phyloP scores from a whole-genome alignment of 2,329 filamentous ascomycete genomes.

The Neurospora crassa region DNA sequence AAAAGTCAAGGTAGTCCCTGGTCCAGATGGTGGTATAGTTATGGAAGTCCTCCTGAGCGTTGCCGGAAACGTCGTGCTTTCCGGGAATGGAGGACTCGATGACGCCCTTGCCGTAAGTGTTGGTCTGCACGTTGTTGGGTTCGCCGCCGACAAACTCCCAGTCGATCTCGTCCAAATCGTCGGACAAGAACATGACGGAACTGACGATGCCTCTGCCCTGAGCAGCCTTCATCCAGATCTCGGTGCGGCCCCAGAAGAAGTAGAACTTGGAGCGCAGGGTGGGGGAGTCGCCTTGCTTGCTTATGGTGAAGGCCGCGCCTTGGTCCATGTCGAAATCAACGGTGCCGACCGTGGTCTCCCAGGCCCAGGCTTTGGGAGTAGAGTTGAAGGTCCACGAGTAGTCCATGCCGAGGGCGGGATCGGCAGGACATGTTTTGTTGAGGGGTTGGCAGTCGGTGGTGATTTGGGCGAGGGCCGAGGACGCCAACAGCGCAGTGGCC shows the following conservation, averaged over 20 bases:
- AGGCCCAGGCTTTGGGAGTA: conserved; percentile 49
- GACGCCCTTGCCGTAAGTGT: conserved; percentile 72
- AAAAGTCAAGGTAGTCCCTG: conserved; percentile 54
- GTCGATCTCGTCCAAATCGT: conserved; percentile 81
- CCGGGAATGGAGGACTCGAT: conserved; percentile 53
- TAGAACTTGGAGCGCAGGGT: conserved; percentile 74
- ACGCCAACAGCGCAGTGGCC: conserved; percentile 30
- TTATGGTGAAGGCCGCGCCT: conserved; percentile 67
- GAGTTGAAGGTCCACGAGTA: conserved; percentile 56
- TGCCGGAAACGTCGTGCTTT: conserved; percentile 44
- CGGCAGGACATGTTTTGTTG: conserved; percentile 57
- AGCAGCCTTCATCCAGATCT: conserved; percentile 69
- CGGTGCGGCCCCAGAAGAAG: conserved; percentile 76
- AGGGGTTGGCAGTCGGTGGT: conserved; percentile 69
- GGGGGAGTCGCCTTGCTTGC: conserved; percentile 61
- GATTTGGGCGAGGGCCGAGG: conserved; percentile 55
- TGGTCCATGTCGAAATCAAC: conserved; percentile 49
- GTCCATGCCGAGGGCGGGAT: conserved; percentile 59
- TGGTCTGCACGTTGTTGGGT: conserved; percentile 52
- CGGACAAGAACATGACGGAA: conserved; percentile 73
- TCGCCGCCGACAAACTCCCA: conserved; percentile 73
- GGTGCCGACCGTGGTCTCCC: conserved; percentile 58
- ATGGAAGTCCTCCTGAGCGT: conserved; percentile 53
- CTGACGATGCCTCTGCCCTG: conserved; percentile 68
- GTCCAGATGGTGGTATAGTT: conserved; percentile 74